Evolutionary conservation across 129 eudicot species (phyloP).

Genomic region (Ambrosia trifida): DNA sequence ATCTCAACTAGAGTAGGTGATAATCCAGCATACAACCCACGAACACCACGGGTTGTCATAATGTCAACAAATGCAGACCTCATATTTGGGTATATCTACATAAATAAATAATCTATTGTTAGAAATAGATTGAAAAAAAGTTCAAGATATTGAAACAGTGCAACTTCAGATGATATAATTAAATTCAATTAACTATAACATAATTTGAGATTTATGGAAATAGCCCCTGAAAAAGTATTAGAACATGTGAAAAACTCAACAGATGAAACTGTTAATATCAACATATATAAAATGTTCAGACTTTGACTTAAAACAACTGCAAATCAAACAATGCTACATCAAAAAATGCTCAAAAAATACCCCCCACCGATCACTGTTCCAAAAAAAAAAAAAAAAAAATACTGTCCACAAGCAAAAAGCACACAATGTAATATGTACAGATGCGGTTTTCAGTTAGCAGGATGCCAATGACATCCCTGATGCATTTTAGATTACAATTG

Average conservation of each 20-base stretch:
- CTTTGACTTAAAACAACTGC: not conserved
- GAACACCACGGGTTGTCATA: conserved; percentile 62
- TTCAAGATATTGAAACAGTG: not conserved
- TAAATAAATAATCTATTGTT: not conserved
- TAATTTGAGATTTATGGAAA: not conserved
- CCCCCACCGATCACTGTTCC: not conserved
- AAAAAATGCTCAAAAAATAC: not conserved
- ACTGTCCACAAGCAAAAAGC: not conserved
- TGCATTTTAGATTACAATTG: not conserved
- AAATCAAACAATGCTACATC: not conserved
- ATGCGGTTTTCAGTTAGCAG: not conserved
- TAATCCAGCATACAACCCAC: conserved; percentile 87
- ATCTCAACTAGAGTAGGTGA: conserved; percentile 89
- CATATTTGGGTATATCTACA: conserved; percentile 91
- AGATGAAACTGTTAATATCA: conserved; percentile 11
- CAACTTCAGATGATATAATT: conserved; percentile 4
- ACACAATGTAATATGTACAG: not conserved
- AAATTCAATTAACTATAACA: not conserved
- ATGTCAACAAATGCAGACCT: conserved; percentile 79
- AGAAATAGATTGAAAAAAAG: not conserved
- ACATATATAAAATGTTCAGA: not conserved
- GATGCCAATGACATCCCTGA: not conserved
- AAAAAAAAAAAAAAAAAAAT: no score
- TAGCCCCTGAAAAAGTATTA: not conserved
- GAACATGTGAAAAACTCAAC: not conserved